These are phyloP conservation scores for Wickerhamiella cacticola DNA, from an alignment of 805 yeast genomes.

Conservation along the genomic window DNA sequence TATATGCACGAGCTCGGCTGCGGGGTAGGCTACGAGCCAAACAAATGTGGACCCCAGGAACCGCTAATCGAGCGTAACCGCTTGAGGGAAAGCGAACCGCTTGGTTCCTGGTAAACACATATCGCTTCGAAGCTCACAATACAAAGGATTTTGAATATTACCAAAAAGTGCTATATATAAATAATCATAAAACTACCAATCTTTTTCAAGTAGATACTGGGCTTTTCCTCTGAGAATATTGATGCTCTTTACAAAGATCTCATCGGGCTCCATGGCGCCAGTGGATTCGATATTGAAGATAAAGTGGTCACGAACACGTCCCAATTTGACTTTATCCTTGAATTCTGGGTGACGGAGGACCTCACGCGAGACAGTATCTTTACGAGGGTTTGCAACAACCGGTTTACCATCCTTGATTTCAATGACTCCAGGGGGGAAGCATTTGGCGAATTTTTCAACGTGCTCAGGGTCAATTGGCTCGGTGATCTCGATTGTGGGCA, in stretches of 20 bases:
- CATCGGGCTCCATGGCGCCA: slow-evolving; percentile 96
- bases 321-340: slow-evolving; percentile 75
- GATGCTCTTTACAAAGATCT: slow-evolving; percentile 83
- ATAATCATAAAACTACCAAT: slow-evolving; percentile 17
- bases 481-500: slow-evolving; percentile 58
- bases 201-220: slow-evolving; percentile 15
- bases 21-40: too few species aligned
- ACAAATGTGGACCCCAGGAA: too few species aligned
- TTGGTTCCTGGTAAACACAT: too few species aligned
- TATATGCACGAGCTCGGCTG: too few species aligned
- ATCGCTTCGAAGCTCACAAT: too few species aligned
- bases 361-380: slow-evolving; percentile 94
- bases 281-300: slow-evolving; percentile 89
- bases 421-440: slow-evolving; percentile 90
- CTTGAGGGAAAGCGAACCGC: too few species aligned
- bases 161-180: not conserved
- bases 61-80: too few species aligned
- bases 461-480: slow-evolving; percentile 63
- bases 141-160: not conserved
- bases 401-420: slow-evolving; percentile 63
- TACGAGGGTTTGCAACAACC: slow-evolving; percentile 75
- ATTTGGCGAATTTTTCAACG: slow-evolving; percentile 69
- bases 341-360: slow-evolving; percentile 90
- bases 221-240: slow-evolving; percentile 70
- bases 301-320: slow-evolving; percentile 84